Evolutionary conservation across 2,329 filamentous ascomycete species (phyloP), one percentile per base, ranked within the genome.

Genomic region (Cucurbitaria berberidis): DNA sequence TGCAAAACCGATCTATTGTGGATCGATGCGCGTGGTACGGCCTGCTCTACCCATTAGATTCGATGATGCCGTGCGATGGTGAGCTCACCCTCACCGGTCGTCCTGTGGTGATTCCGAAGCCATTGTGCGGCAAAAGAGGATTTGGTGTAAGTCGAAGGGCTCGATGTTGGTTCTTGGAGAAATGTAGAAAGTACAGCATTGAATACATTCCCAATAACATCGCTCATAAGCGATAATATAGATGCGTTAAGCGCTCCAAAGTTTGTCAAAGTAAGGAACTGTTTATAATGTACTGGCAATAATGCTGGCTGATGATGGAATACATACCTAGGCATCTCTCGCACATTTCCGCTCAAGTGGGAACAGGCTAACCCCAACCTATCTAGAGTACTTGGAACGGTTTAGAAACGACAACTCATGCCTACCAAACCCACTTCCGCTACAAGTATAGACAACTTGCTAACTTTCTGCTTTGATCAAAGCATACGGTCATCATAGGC

Each of bases 41-140:
- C 29, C n/a, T 45, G 34, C 26, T 13, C 39, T 40, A 42, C 49
- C 27, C 29, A 27, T 49, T 32, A 48, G 44, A 24, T 29, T 32
- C 26, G 13, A 18, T 49, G 2, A 45, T 48, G 45, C 27, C n/a
- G 35, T 52, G 41, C 24, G n/a, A 38, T 44, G 19, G 30, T 34
- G 46, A 50, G 45, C 34, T 43, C 50, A 36, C 22, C n/a, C 13
- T 45, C 32, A 44, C 45, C 36, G 30, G 27, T 45, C 8, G 18
- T 26, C 22, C 19, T 53, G 3, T 13, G 15, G 30, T 16, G 22
- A 3, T 29, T 32, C 11, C 11, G 24, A 16, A 8, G n/a, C n/a
- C n/a, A n/a, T n/a, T n/a, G n/a, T 38, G 35, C 35, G n/a, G 35
- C 18, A 9, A 38, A 21, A 30, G 7, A 7, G 11, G 3, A 8